Evolutionary conservation across 2,329 filamentous ascomycete genomes (phyloP), one percentile per base, ranked within the genome.

Genomic region (Pestalotiopsis sp.): DNA sequence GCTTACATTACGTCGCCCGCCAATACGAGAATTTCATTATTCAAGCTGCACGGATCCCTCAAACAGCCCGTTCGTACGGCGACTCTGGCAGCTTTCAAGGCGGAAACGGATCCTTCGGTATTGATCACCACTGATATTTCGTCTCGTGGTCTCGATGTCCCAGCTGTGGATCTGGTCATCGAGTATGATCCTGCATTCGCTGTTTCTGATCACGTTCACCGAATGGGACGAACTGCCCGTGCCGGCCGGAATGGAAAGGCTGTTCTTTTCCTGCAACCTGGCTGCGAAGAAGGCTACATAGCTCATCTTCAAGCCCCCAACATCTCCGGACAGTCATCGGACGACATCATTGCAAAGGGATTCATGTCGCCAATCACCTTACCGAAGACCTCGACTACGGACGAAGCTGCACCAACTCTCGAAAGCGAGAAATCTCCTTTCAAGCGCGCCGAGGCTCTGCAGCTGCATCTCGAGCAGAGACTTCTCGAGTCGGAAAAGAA

Each of bases 121-220:
- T 87, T 99, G 17, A 89, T 99, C 72, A 97, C 95, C 74, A 99
- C 96, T 1, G 96, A 99, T 77, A 96, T 99, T 65, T 94, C 96
- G 13, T 96, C 96, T 23, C 93, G 96, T 77, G 96, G 96, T 83
- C 90, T 99, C 57, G 96, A 99, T 84, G 89, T 99, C 17, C 95
- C 95, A 0, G 95, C 96, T 65, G 93, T 99, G 65, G 96, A 99
- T 78, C 86, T 98, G 23, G 94, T 99, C 64, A 89, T 99, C 68
- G 96, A 99, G 79, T 98, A 97, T 78, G 96, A 99, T 77, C 95
- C 96, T 0, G 93, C 96, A 2, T 98, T 98, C 81, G 94, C 92
- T 77, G 91, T 94, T 27, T 93, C 95, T 70, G 96, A 99, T 79
- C 96, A 99, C 79, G 87, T 98, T 7, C 96, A 99, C 82, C 92